A percentile compares a stretch with the other conserved stretches of the same genome.
Conservation (phyloP, 305 asterid species). For the Fraxinus paxiana region DNA sequence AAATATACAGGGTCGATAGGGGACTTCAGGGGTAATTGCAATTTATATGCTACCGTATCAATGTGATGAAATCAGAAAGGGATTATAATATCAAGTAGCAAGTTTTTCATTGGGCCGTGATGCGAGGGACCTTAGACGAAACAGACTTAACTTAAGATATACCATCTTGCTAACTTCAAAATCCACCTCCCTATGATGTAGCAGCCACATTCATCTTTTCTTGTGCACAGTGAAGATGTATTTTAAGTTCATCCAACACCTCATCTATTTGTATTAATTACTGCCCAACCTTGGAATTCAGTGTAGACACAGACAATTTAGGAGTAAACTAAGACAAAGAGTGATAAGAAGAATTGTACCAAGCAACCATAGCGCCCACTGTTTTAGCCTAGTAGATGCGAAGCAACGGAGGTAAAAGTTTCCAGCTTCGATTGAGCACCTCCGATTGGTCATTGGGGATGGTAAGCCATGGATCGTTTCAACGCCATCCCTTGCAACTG, state of each 20-base stretch:
- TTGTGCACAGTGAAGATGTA: not conserved
- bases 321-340: not conserved
- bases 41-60: not conserved
- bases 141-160: not conserved
- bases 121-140: not conserved
- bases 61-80: not conserved
- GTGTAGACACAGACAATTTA: not conserved
- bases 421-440: not conserved
- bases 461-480: not conserved
- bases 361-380: not conserved
- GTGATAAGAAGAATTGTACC: not conserved
- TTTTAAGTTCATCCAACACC: not conserved
- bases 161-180: not conserved
- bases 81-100: not conserved
- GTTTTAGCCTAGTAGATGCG: not conserved
- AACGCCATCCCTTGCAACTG: not conserved
- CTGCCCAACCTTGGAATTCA: not conserved
- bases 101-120: not conserved
- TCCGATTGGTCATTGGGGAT: not conserved
- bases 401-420: not conserved
- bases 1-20: not conserved
- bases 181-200: not conserved
- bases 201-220: not conserved
- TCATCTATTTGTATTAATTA: not conserved
- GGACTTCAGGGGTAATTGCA: not conserved